Evolutionary conservation across 257 asterid genomes (phyloP).

Genomic region (Leptodermis oblonga): DNA sequence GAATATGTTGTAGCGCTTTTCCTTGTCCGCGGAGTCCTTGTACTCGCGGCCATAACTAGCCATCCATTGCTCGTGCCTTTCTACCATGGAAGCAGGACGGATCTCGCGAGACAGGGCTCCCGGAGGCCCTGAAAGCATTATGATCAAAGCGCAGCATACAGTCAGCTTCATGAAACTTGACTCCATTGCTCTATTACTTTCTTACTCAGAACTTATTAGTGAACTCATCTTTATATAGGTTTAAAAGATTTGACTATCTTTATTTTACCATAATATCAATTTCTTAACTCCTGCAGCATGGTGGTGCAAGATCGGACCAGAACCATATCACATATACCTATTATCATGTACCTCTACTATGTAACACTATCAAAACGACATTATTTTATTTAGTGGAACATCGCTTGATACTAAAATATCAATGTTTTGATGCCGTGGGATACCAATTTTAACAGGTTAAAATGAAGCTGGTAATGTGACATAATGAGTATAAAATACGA

Average conservation of each 20-base stretch:
- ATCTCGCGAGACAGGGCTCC: background rate
- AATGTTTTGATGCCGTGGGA: no score
- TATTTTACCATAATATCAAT: background rate
- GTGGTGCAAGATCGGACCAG: slow-evolving; percentile 7
- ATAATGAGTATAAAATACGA: background rate
- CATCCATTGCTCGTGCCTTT: slow-evolving; percentile 29
- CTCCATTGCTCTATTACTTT: background rate
- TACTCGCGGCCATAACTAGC: slow-evolving; percentile 27
- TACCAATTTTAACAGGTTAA: no score
- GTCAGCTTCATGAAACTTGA: background rate
- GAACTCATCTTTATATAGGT: slow-evolving; percentile 1
- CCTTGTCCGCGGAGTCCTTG: slow-evolving; percentile 27
- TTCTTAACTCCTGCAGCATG: slow-evolving; percentile 1
- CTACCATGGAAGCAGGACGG: slow-evolving; percentile 4
- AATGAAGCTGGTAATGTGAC: no score
- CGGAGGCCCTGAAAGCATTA: background rate
- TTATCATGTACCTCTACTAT: no score
- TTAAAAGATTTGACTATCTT: background rate
- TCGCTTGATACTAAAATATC: no score
- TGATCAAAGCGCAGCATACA: background rate
- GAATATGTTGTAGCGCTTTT: slow-evolving; percentile 29
- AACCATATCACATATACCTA: no score
- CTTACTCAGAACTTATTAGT: background rate
- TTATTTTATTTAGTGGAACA: no score
- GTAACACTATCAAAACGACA: no score